phyloP scores from a whole-genome alignment of 176 grass and related monocot genomes.

The Rhynchospora pubera region DNA sequence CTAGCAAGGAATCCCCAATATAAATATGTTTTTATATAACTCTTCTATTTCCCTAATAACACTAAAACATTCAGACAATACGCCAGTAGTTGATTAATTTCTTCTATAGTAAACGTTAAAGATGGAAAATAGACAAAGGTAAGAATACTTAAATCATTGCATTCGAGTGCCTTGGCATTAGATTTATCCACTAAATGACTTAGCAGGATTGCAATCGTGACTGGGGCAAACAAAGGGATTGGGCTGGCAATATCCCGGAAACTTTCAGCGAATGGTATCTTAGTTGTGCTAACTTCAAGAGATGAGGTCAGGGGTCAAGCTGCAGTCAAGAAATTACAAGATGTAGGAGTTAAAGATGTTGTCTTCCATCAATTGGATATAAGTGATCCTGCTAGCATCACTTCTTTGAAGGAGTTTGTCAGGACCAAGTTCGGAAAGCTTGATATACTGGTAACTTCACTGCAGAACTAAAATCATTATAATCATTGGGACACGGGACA shows the following conservation, averaged over 20 bases:
- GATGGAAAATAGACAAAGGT: too few relatives aligned
- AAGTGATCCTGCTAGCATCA: slow-evolving; percentile 34
- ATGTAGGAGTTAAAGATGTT: slow-evolving; percentile 1
- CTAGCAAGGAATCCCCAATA: too few relatives aligned
- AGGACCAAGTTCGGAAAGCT: slow-evolving; percentile 30
- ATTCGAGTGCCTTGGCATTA: too few relatives aligned
- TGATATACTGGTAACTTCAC: slow-evolving; percentile 24
- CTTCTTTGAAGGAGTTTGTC: slow-evolving; percentile 34
- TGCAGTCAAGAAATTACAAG: slow-evolving; percentile 23
- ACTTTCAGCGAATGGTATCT: slow-evolving; percentile 28
- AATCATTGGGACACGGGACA: background rate
- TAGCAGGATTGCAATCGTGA: slow-evolving; percentile 49
- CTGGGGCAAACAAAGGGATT: slow-evolving; percentile 55
- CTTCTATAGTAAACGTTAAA: too few relatives aligned
- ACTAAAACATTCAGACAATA: too few relatives aligned
- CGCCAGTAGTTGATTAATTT: too few relatives aligned
- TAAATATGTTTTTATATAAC: too few relatives aligned
- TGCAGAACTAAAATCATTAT: background rate
- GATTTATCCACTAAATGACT: too few relatives aligned
- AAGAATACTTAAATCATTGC: too few relatives aligned
- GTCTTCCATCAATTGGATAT: slow-evolving; percentile 60
- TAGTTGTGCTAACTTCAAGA: slow-evolving; percentile 56
- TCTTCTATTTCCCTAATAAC: too few relatives aligned
- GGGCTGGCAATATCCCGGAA: slow-evolving; percentile 61
- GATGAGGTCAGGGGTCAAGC: slow-evolving; percentile 43